Conservation (phyloP, 345 rosid genomes). For the Trapa incisa region DNA sequence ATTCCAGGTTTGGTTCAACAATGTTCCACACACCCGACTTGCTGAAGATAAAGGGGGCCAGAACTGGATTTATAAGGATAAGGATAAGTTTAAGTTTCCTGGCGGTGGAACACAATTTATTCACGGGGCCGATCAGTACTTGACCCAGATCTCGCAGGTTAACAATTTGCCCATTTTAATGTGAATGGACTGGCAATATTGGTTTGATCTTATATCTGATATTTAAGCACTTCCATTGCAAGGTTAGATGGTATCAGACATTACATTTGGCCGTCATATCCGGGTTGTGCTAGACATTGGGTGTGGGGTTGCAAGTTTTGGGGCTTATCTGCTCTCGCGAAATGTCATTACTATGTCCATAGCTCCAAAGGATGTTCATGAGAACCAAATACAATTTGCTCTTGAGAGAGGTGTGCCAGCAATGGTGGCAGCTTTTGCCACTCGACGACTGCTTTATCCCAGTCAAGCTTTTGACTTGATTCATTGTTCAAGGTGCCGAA, state of each 20-base stretch:
- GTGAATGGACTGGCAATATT: not conserved
- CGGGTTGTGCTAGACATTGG: constrained; percentile 81
- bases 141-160: constrained; percentile 82
- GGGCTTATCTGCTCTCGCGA: constrained; percentile 75
- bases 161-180: not conserved
- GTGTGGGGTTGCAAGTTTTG: constrained; percentile 99
- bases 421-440: constrained; percentile 91
- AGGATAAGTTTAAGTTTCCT: constrained; percentile 83
- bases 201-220: not conserved
- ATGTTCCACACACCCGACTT: constrained; percentile 76
- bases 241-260: constrained; percentile 70
- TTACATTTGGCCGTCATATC: constrained; percentile 59
- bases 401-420: constrained; percentile 99
- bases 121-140: constrained; percentile 85
- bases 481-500: constrained; percentile 97
- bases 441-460: constrained; percentile 60
- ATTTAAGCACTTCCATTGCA: constrained; percentile 5
- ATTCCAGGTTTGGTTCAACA: constrained; percentile 69
- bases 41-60: constrained; percentile 97
- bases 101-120: constrained; percentile 99
- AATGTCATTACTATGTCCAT: constrained; percentile 75
- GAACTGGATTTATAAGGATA: constrained; percentile 68
- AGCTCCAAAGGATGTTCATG: constrained; percentile 99
- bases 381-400: constrained; percentile 98
- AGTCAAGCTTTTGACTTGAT: constrained; percentile 96